Conservation (phyloP, 2,329 filamentous ascomycete species). For the Elsinoe australis region DNA sequence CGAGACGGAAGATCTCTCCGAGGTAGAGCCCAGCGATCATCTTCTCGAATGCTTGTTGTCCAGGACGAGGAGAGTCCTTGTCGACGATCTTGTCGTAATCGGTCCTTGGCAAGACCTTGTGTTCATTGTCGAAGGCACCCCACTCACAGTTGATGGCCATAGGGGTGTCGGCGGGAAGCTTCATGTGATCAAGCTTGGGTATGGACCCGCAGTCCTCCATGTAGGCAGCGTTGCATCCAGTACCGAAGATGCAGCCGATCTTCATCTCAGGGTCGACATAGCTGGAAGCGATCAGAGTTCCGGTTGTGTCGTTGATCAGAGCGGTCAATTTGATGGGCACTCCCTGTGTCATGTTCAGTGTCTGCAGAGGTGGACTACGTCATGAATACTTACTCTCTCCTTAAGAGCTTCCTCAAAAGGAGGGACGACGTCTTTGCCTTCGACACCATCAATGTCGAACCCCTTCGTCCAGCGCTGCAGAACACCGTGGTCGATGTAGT, state of each 20-base stretch:
- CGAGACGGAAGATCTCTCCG: slow-evolving; percentile 39
- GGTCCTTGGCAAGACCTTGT: slow-evolving; percentile 76
- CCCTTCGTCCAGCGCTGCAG: slow-evolving; percentile 97
- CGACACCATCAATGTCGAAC: slow-evolving; percentile 86
- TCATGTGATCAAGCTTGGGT: slow-evolving; percentile 87
- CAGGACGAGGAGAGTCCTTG: slow-evolving; percentile 38
- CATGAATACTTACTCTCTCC: slow-evolving; percentile 48
- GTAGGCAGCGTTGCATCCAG: slow-evolving; percentile 95
- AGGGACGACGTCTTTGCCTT: slow-evolving; percentile 82
- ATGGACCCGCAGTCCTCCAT: slow-evolving; percentile 90
- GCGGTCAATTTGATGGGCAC: slow-evolving; percentile 90
- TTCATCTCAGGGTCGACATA: slow-evolving; percentile 93
- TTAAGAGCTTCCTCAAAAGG: slow-evolving; percentile 74
- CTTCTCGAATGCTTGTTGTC: slow-evolving; percentile 41
- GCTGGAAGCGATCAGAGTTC: slow-evolving; percentile 89
- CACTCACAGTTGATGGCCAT: slow-evolving; percentile 98
- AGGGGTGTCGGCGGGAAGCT: slow-evolving; percentile 69
- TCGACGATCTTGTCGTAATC: slow-evolving; percentile 48
- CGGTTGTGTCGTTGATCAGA: slow-evolving; percentile 95
- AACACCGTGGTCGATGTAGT: slow-evolving; percentile 87
- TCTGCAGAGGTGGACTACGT: slow-evolving; percentile 9
- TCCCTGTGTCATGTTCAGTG: slow-evolving; percentile 44
- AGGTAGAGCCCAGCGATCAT: slow-evolving; percentile 41
- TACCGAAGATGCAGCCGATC: slow-evolving; percentile 97
- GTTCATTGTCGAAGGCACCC: slow-evolving; percentile 93